Evolutionary conservation across 1,284 basidiomycete genomes (phyloP), one percentile per base, ranked within the genome.

Genomic region (Tilletia setariae): DNA sequence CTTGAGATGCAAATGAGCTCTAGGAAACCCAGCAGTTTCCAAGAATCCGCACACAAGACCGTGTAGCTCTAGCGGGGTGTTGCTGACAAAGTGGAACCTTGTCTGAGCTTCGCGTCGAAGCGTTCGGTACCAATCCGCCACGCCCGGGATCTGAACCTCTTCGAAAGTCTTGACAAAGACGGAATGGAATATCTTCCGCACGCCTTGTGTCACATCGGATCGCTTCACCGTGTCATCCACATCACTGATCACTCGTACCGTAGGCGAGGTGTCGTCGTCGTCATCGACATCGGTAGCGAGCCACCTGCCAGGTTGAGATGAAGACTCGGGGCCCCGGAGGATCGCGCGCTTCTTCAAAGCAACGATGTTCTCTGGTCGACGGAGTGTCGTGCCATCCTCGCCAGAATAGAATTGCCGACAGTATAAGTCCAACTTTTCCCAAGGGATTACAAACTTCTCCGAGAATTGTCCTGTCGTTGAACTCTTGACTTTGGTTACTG

Each of bases 161-260:
- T 87, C 85, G 44, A 92, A 75, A n/a, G 83, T 81, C 3, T 84
- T 79, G 53, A 85, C 85, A 65, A 86, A 86, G 44, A 85, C 85
- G 70, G 86, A 86, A 7, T 85, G 81, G 53, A 80, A 72, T 35
- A 83, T 80, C 32, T 83, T 71, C 70, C 79, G 78, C 15, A 79
- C 77, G 4, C 83, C 83, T 7, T 74, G 76, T 0, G 82, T 71
- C 2, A 84, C 81, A 40, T 83, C 78, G 1, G 83, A 83, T 63
- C 79, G 75, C 64, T 95, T 97, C 72, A 96, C 87, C 0, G 94
- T 98, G 82, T 98, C 94, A 81, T 98, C 94, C 56, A 98, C 90
- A 79, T 98, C 94, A 0, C 92, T 94, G 42, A 97, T 90, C 66
- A 96, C 15, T 93, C 78, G 65, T 15, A 76, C 71, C 40, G 68